Base-by-base conservation (phyloP, 768 basidiomycete species). In the Suillus lakei region DNA sequence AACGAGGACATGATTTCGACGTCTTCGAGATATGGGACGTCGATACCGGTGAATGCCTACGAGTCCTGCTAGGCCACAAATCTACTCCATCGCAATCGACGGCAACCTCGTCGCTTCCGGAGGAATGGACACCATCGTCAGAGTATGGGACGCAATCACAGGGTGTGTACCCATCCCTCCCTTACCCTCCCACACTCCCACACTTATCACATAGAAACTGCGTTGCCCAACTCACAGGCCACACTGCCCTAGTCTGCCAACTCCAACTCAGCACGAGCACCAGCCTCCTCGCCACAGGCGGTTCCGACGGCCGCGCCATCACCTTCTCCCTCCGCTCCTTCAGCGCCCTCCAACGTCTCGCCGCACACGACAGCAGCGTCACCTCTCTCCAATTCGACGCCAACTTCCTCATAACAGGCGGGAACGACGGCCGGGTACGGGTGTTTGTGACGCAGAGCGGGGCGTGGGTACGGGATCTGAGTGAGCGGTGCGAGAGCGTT, bases 241-340 rank as follows among this genome's bases (percentile, higher is more conserved):
- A n/a, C n/a, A n/a, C n/a, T n/a, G n/a, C n/a, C n/a, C n/a, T n/a
- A 61, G 94, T 98, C 34, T 96, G 95, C 69, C 92, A 96, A 72
- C 82, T 98, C 10, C 93, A 95, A 72, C 85, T 96, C 55, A 87
- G 87, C 9, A 86, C 88, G 32, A 81, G 78, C 21, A 67, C 72
- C 13, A 76, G 76, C 50, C 77, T 88, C 51, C 88, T 96, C 65
- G 88, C 89, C 32, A 95, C 94, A 0, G 94, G 93, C 61, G 92
- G 91, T 6, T 93, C 95, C 1, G 95, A 97, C 71, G 96, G 96
- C 4, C 88, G 93, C 1, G 89, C 92, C 58, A 89, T 93, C 69
- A 86, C 87, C 54, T 93, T 91, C 76, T 82, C 86, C 61, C 80
- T 91, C 43, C 69, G 69, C 63, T 74, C 73, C 56, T 83, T 80